A percentile compares a stretch with the other conserved stretches of the same genome.
Conservation (phyloP, 192 early-diverging fungal genomes). For the Coemansia erecta region DNA sequence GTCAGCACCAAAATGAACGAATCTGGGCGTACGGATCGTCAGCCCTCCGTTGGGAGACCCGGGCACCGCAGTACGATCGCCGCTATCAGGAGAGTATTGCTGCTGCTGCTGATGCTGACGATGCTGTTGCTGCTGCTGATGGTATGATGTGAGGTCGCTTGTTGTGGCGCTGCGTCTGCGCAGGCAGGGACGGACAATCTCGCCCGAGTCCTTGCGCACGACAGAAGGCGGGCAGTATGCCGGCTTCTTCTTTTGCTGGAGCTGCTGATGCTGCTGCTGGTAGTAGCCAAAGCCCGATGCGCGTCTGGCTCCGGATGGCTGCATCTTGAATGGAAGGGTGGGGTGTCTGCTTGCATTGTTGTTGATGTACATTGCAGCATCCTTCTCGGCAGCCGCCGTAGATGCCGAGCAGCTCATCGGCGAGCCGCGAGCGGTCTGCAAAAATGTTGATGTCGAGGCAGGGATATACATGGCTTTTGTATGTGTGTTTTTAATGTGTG, state of each 20-base stretch:
- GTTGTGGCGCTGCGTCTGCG: conserved; percentile 31
- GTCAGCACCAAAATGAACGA: conserved; percentile 66
- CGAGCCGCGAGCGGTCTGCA: conserved; percentile 14
- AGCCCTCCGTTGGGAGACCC: not conserved
- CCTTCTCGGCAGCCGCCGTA: not conserved
- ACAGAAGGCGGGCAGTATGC: conserved; percentile 25
- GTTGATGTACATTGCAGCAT: conserved; percentile 1
- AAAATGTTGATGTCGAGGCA: conserved; percentile 19
- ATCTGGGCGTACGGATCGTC: conserved; percentile 52
- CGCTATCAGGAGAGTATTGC: not conserved
- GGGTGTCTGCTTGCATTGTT: conserved; percentile 4
- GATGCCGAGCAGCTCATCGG: conserved; percentile 23
- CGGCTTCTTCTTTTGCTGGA: conserved; percentile 16
- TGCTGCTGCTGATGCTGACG: too few relatives aligned
- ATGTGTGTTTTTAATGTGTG: not conserved
- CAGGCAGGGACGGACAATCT: conserved; percentile 49
- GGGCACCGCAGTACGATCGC: not conserved
- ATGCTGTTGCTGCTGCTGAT: conserved; percentile 4
- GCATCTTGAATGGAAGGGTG: conserved; percentile 17
- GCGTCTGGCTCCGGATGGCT: conserved; percentile 4
- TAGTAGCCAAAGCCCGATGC: not conserved
- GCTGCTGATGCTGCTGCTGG: conserved; percentile 10
- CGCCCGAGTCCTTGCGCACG: conserved; percentile 51
- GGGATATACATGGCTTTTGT: conserved; percentile 42
- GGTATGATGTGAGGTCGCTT: not conserved